These are phyloP conservation scores for Raffaelea arxii DNA, from an alignment of 2,329 filamentous ascomycete species.

Conservation along the genomic window DNA sequence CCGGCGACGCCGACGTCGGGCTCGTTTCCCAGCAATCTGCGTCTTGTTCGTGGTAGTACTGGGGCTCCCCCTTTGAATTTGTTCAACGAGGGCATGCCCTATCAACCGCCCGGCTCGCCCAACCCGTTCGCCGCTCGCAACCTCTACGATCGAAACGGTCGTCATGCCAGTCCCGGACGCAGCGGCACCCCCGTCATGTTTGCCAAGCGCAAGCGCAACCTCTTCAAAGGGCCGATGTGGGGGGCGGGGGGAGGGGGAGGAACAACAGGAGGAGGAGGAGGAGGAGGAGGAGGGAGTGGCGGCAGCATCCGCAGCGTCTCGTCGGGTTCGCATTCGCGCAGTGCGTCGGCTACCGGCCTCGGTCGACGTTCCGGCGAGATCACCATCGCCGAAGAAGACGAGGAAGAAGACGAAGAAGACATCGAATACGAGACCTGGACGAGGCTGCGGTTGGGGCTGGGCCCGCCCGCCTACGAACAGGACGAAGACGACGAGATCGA, in stretches of 20 bases:
- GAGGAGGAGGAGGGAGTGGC: constrained; percentile 2
- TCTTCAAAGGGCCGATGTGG: constrained; percentile 73
- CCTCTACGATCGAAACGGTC: too few species aligned
- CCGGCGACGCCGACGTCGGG: constrained; percentile 72
- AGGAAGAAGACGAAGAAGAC: constrained; percentile 36
- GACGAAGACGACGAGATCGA: constrained; percentile 35
- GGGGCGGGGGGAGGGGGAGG: constrained; percentile 38
- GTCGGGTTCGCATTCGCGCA: constrained; percentile 38
- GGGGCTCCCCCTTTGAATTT: constrained; percentile 37
- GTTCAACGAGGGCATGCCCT: constrained; percentile 52
- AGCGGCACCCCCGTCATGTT: constrained; percentile 52
- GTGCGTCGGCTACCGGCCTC: constrained; percentile 49
- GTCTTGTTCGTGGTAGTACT: constrained; percentile 65
- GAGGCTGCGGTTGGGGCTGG: constrained; percentile 22
- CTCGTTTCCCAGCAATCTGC: constrained; percentile 75
- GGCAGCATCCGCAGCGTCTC: constrained; percentile 27
- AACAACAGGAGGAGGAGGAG: constrained; percentile 21
- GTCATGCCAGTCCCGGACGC: too few species aligned
- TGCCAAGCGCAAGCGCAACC: constrained; percentile 68
- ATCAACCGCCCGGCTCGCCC: constrained; percentile 33
- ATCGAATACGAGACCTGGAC: constrained; percentile 36
- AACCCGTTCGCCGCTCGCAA: constrained; percentile 41
- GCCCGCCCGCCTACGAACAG: constrained; percentile 3
- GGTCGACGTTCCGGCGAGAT: constrained; percentile 65
- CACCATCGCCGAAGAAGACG: constrained; percentile 59